A percentile compares a stretch with the other conserved stretches of the same genome.
Conservation (phyloP, 2,329 filamentous ascomycete species). For the Colletotrichum theobromicola region DNA sequence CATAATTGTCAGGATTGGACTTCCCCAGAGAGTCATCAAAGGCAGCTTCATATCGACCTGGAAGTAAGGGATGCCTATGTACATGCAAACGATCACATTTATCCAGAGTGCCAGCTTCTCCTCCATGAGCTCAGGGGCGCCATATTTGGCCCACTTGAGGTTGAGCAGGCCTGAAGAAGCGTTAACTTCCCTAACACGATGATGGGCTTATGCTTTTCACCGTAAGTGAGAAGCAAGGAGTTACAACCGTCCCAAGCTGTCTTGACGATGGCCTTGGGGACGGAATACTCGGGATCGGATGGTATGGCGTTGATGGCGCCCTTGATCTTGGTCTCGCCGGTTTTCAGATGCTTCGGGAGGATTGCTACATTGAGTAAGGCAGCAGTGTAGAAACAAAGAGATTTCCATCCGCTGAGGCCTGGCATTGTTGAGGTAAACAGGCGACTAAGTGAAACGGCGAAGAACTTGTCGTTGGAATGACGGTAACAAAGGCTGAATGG, state of each 20-base stretch:
- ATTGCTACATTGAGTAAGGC: fast-evolving
- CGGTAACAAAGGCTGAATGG: too few relatives aligned
- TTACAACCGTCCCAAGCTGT: not conserved
- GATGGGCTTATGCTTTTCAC: fast-evolving
- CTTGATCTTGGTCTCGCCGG: not conserved
- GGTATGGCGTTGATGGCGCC: not conserved
- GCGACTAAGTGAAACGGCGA: not conserved
- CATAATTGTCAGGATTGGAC: not conserved
- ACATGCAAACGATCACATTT: not conserved
- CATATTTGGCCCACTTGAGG: not conserved
- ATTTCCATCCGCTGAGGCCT: not conserved
- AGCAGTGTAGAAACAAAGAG: not conserved
- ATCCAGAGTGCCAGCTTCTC: not conserved
- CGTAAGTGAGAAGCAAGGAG: not conserved
- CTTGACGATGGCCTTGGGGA: not conserved
- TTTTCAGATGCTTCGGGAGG: not conserved
- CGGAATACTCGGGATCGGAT: not conserved
- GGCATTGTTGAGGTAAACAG: not conserved
- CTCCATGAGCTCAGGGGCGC: not conserved
- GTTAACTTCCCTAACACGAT: not conserved
- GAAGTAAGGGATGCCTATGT: not conserved
- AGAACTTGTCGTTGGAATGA: too few relatives aligned
- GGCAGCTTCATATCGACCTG: not conserved
- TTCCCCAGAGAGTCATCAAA: not conserved
- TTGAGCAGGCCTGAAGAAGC: not conserved